These are phyloP conservation scores for Acanthamoeba castellanii DNA, from an alignment of 208 protist species.

Conservation along the genomic window DNA sequence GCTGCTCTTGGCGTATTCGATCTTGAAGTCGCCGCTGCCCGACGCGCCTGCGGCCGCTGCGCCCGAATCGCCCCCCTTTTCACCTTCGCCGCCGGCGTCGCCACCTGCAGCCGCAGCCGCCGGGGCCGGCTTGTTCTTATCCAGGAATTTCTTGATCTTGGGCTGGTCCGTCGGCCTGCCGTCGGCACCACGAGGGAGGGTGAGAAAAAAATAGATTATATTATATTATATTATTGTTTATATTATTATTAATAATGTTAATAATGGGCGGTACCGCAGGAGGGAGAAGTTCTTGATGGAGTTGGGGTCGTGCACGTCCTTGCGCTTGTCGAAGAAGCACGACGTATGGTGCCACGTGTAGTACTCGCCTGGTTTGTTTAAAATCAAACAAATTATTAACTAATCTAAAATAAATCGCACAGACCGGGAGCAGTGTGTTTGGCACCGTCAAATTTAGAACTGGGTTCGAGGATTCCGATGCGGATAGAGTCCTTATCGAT, in stretches of 20 bases:
- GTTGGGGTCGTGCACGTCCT: conserved; percentile 28
- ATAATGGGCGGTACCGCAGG: not conserved
- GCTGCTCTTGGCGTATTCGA: conserved; percentile 75
- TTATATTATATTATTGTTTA: not conserved
- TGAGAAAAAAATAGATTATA: not conserved
- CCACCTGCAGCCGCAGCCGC: not conserved
- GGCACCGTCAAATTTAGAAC: conserved; percentile 61
- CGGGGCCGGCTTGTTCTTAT: not conserved
- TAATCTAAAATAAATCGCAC: not conserved
- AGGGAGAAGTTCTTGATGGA: conserved; percentile 11
- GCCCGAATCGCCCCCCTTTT: not conserved
- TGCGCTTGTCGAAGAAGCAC: conserved; percentile 66
- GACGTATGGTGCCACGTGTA: conserved; percentile 42
- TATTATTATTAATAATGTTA: not conserved
- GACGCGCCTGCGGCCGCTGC: not conserved
- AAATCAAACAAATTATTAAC: not conserved
- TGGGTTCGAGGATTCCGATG: conserved; percentile 66
- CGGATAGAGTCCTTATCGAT: conserved; percentile 74
- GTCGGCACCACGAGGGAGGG: too few relatives aligned
- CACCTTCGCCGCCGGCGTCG: not conserved
- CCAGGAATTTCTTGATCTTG: conserved; percentile 31
- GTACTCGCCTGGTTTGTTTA: conserved; percentile 21
- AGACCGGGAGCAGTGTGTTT: not conserved
- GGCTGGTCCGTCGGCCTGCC: conserved; percentile 22
- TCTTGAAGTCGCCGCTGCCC: conserved; percentile 24